A percentile compares a stretch with the other conserved stretches of the same genome.
These are phyloP conservation scores for Endotrypanum monterogeii DNA, from an alignment of 208 protist species.

Conservation along the genomic window DNA sequence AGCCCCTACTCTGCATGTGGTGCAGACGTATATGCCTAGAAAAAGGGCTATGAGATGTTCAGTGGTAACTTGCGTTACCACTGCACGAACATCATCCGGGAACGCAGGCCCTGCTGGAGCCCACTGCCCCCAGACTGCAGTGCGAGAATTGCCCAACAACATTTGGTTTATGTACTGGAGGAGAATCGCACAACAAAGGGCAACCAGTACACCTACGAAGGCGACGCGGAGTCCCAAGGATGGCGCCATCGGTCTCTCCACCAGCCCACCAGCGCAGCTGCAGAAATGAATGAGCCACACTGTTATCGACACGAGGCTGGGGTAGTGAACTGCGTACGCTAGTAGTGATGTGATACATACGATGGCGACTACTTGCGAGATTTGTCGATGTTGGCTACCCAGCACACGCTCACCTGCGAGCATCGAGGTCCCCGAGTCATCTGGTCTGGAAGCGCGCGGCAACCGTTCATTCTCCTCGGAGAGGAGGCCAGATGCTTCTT, in stretches of 20 bases:
- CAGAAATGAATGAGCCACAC: conserved; percentile 27
- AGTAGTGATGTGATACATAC: conserved; percentile 20
- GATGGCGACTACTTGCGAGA: conserved; percentile 17
- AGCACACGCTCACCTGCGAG: neutral
- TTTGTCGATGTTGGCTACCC: neutral
- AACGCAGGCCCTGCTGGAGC: conserved; percentile 11
- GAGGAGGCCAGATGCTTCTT: neutral
- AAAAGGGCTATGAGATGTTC: conserved; percentile 19
- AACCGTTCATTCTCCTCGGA: neutral
- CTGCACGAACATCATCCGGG: neutral
- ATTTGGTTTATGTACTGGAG: conserved; percentile 11
- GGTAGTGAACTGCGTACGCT: conserved; percentile 26
- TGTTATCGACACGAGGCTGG: conserved; percentile 20
- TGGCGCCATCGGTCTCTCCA: conserved; percentile 6
- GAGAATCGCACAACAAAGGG: conserved; percentile 6
- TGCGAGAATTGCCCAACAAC: conserved; percentile 13
- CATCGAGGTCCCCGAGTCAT: neutral
- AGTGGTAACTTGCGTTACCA: conserved; percentile 8
- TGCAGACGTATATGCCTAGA: conserved; percentile 14
- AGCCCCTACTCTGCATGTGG: neutral
- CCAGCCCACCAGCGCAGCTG: conserved; percentile 24
- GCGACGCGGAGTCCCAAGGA: neutral
- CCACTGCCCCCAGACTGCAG: conserved; percentile 13
- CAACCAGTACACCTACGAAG: neutral
- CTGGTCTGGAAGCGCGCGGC: neutral